Base-by-base conservation (phyloP, 192 early-diverging fungal species). In the Coemansia sp. region DNA sequence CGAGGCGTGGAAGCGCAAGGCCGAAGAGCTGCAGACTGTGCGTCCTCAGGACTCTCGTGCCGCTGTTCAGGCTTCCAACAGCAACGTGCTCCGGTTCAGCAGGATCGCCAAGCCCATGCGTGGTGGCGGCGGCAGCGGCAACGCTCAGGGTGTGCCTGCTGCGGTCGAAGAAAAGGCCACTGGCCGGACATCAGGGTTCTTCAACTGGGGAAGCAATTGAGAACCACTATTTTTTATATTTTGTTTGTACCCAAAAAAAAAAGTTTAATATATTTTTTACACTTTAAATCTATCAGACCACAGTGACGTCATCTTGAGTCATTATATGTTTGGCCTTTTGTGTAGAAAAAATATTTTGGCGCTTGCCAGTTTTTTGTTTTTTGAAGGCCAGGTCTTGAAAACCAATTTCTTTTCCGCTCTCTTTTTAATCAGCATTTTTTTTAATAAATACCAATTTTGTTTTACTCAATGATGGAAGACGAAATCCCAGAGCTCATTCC, bases 51-150 rank as follows among this genome's bases (percentile, higher is more conserved):
- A 76, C 8, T 56, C 48, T 28, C 52, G 58, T 20, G 49, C 71
- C 31, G 31, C 66, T 31, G 31, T 29, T 7, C 65, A 67, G 52
- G 56, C 73, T 3, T 48, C 70, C 8, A 58, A 48, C 32, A 71
- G 50, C 65, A 67, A 66, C n/a, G 71, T 78, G n/a, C 72, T 87
- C 45, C 75, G 73, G 68, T 92, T 89, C 58, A 89, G 88, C 62
- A 76, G 89, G 40, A 93, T 98, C 56, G 93, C 94, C 63, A 96
- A 96, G 84, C 96, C 94, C 57, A 74, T 98, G 67, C 88, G 94
- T 50, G 96, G 96, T 42, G 92, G 94, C 34, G 83, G 85, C 42
- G 12, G 42, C 42, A 45, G 10, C 31, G 91, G 85, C 48, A 68
- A 59, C 40, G 56, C 60, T 28, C 54, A 64, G 32, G 31, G 56